Base-by-base conservation (phyloP, 176 grass and related monocot genomes). In the Areca catechu region DNA sequence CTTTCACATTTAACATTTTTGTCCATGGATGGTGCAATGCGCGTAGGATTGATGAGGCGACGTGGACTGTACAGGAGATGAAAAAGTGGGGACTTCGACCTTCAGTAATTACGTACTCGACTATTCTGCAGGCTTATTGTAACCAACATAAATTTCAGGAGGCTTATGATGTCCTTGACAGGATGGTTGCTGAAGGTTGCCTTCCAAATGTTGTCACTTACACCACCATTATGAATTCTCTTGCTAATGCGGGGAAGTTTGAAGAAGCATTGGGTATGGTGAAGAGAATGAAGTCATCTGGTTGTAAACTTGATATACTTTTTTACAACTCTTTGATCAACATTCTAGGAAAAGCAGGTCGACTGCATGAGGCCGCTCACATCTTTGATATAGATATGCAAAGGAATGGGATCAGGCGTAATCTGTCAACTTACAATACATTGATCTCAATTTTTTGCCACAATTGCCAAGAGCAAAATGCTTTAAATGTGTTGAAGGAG, bases 291-390 rank as follows among this genome's bases (percentile, higher is more conserved):
- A 89, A 80, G 71, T 77, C 72, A 4, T 73, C 72, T 52, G 79
- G 82, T 24, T 95, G 90, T 78, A 77, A 67, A 19, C 82, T 82
- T 3, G 90, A 95, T 80, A 80, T 79, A 5, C 50, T 80, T 18
- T 95, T 86, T 71, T 95, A 95, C 62, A 95, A 95, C 72, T 86
- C 85, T 61, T 69, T 89, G 65, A 89, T 95, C 50, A 62, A 85
- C 58, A 60, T 95, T 59, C 61, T 89, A 23, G 90, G 82, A 27
- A 83, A 70, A 66, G 69, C 79, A 0, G 82, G 76, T 21, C 53
- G 70, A 52, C 34, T 89, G 37, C 76, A 67, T 3, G 82, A 89
- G 54, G 85, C 90, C 66, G 72, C 55, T 61, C 78, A 80, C 30
- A 77, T 89, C 47, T 95, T 86, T 78, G 69, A 74, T 58, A 25